These are phyloP conservation scores for Tricholoma sp. DNA, from an alignment of 768 basidiomycete species.

Conservation along the genomic window DNA sequence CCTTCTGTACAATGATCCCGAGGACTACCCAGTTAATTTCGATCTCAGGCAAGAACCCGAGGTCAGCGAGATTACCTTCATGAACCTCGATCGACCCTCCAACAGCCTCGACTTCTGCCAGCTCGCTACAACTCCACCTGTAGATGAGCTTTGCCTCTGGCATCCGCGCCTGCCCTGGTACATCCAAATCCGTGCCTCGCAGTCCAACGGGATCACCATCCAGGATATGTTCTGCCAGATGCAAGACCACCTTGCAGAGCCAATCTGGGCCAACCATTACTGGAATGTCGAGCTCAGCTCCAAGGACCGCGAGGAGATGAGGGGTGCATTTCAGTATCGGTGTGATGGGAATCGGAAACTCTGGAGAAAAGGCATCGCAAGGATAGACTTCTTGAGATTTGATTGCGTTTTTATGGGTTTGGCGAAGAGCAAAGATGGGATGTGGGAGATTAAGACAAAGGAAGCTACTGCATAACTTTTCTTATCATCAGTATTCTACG, in stretches of 20 bases:
- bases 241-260: conserved; percentile 29
- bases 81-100: conserved; percentile 10
- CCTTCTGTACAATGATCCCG: conserved; percentile 6
- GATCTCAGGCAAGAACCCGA: conserved; percentile 14
- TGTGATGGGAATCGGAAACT: conserved; percentile 26
- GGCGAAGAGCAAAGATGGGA: conserved; percentile 20
- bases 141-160: conserved; percentile 41
- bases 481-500: background rate
- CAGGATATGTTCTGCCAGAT: conserved; percentile 43
- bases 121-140: conserved; percentile 42
- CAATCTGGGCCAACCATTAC: conserved; percentile 38
- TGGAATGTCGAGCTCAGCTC: conserved; percentile 40
- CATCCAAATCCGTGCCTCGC: conserved; percentile 38
- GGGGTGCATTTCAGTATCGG: conserved; percentile 33
- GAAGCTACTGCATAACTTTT: background rate
- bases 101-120: conserved; percentile 20
- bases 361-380: conserved; percentile 33
- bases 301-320: conserved; percentile 36
- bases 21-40: conserved; percentile 8
- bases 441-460: conserved; percentile 28
- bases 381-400: conserved; percentile 47
- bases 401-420: conserved; percentile 33
- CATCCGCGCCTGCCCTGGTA: conserved; percentile 49
- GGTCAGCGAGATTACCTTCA: conserved; percentile 7
- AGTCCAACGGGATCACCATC: conserved; percentile 42